These are phyloP conservation scores for Claviceps capensis DNA, from an alignment of 2,329 filamentous ascomycete species.

Conservation along the genomic window DNA sequence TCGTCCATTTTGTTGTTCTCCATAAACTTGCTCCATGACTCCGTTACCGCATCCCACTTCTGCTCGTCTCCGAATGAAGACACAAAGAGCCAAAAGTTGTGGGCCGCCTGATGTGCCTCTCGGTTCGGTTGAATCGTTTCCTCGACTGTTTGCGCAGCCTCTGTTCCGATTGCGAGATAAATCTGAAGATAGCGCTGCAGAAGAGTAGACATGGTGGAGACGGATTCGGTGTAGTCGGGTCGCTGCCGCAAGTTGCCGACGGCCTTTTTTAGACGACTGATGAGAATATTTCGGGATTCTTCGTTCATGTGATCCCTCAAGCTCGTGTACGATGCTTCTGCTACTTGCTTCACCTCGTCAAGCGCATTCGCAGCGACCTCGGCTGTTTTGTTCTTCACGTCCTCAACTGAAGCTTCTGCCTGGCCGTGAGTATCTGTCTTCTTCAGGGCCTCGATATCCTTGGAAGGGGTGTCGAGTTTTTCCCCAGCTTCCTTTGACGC, in stretches of 20 bases:
- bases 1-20: slow-evolving; percentile 64
- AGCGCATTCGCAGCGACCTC: slow-evolving; percentile 32
- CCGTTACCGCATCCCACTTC: slow-evolving; percentile 64
- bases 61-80: slow-evolving; percentile 63
- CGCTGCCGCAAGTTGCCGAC: slow-evolving; percentile 62
- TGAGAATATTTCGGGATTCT: slow-evolving; percentile 57
- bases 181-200: slow-evolving; percentile 64
- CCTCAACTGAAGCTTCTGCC: slow-evolving; percentile 39
- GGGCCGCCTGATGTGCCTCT: slow-evolving; percentile 60
- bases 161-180: slow-evolving; percentile 61
- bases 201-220: slow-evolving; percentile 62
- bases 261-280: slow-evolving; percentile 63
- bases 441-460: slow-evolving; percentile 38
- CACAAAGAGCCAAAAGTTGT: slow-evolving; percentile 69
- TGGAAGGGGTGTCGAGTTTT: slow-evolving; percentile 53
- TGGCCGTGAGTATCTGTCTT: slow-evolving; percentile 14
- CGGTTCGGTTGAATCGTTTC: slow-evolving; percentile 60
- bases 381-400: slow-evolving; percentile 44
- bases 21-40: slow-evolving; percentile 55
- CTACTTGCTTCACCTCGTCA: slow-evolving; percentile 7
- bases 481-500: slow-evolving; percentile 64
- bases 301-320: slow-evolving; percentile 59
- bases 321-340: slow-evolving; percentile 50
- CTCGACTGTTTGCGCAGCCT: slow-evolving; percentile 51
- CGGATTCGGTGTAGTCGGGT: slow-evolving; percentile 74